Conservation (phyloP, 1,139 yeast species). For the Hansenula anomala region DNA sequence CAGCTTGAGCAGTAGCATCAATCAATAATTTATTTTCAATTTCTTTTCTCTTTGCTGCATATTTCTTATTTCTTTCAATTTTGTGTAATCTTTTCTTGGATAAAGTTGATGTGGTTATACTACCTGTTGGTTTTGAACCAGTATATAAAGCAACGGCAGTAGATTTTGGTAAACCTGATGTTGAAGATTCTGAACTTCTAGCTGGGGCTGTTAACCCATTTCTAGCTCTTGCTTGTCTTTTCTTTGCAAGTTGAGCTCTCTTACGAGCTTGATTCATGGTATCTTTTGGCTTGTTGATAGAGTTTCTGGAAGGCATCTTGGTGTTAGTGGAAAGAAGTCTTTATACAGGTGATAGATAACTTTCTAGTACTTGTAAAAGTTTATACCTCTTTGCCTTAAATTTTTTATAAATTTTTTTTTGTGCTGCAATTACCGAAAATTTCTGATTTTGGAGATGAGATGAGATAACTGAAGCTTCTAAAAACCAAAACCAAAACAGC, state of each 20-base stretch:
- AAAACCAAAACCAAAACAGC: no score
- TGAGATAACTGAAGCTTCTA: no score
- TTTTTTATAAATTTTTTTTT: no score
- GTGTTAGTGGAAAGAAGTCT: background rate
- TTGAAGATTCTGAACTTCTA: conserved; percentile 41
- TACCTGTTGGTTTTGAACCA: conserved; percentile 35
- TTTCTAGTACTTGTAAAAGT: no score
- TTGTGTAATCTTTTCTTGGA: conserved; percentile 82
- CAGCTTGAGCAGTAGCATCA: conserved; percentile 43
- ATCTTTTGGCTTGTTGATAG: conserved; percentile 75
- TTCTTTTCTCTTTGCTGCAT: conserved; percentile 49
- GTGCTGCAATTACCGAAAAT: no score
- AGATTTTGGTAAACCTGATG: conserved; percentile 45
- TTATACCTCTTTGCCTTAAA: no score
- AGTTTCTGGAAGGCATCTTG: conserved; percentile 77
- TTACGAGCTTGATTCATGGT: conserved; percentile 52
- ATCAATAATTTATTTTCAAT: conserved; percentile 34
- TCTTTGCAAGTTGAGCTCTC: conserved; percentile 48
- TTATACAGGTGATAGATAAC: background rate
- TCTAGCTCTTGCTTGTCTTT: conserved; percentile 51
- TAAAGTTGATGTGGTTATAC: conserved; percentile 53
- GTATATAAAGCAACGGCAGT: conserved; percentile 62
- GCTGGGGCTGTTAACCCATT: conserved; percentile 35
- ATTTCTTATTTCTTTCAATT: conserved; percentile 73
- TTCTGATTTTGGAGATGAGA: no score